These are phyloP conservation scores for Paramecium bursaria DNA, from an alignment of 73 alveolate genomes.

Conservation along the genomic window DNA sequence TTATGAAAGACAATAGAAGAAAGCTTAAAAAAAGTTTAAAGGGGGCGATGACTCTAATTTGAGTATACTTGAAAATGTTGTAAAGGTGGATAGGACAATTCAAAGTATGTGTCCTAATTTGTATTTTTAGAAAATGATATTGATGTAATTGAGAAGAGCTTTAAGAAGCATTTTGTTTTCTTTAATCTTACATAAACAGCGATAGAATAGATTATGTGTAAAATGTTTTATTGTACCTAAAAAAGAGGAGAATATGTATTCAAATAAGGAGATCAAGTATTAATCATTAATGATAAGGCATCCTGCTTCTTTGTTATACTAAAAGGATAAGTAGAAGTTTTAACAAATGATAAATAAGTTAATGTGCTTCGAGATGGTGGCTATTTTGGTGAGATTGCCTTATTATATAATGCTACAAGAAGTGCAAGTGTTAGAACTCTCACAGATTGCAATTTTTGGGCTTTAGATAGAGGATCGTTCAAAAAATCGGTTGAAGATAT, in stretches of 20 bases:
- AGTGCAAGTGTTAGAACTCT: slow-evolving; percentile 57
- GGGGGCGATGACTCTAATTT: slow-evolving; percentile 31
- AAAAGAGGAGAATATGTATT: slow-evolving; percentile 24
- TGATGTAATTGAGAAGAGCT: slow-evolving; percentile 8
- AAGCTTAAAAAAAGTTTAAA: background rate
- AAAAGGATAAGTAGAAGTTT: slow-evolving; percentile 20
- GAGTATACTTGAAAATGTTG: slow-evolving; percentile 2
- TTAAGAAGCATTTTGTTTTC: slow-evolving; percentile 51
- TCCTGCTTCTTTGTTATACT: slow-evolving; percentile 9
- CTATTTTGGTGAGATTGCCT: slow-evolving; percentile 63
- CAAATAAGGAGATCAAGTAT: slow-evolving; percentile 44
- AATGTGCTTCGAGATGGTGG: slow-evolving; percentile 29
- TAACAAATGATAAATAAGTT: background rate
- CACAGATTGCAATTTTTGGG: slow-evolving; percentile 67
- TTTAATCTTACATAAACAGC: slow-evolving; percentile 26
- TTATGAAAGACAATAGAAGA: background rate
- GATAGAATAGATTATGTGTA: background rate
- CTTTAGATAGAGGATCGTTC: slow-evolving; percentile 58
- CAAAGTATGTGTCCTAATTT: background rate
- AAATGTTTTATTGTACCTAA: background rate
- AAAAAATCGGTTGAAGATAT: slow-evolving; percentile 58
- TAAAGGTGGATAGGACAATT: background rate
- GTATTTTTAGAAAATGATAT: slow-evolving; percentile 5
- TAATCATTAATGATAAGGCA: background rate
- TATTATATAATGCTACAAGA: slow-evolving; percentile 63